Evolutionary conservation across 2,329 filamentous ascomycete genomes (phyloP).

Genomic region (Juglanconis sp.): DNA sequence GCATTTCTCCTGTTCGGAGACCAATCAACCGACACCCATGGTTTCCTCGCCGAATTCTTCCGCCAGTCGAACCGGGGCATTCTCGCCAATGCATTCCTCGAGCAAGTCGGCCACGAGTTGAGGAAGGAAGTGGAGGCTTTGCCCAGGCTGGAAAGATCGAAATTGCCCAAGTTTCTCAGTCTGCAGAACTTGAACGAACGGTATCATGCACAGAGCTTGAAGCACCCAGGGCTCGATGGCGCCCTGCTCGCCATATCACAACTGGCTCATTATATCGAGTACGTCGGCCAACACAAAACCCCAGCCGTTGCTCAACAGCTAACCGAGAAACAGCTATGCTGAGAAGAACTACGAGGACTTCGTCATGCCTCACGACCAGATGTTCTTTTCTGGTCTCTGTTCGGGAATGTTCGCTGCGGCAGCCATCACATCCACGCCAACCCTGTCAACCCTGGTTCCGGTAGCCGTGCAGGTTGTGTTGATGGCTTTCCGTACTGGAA

Average conservation of each 20-base stretch:
- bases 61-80: slow-evolving; percentile 43
- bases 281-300: slow-evolving; percentile 28
- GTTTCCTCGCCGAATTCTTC: slow-evolving; percentile 55
- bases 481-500: slow-evolving; percentile 63
- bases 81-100: slow-evolving; percentile 60
- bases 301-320: neutral
- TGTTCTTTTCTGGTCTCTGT: slow-evolving; percentile 61
- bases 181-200: slow-evolving; percentile 63
- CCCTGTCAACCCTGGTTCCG: slow-evolving; percentile 58
- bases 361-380: slow-evolving; percentile 43
- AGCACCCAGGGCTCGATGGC: slow-evolving; percentile 62
- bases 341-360: slow-evolving; percentile 55
- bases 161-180: slow-evolving; percentile 60
- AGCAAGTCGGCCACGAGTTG: slow-evolving; percentile 54
- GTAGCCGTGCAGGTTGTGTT: slow-evolving; percentile 62
- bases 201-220: slow-evolving; percentile 56
- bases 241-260: slow-evolving; percentile 63
- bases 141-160: slow-evolving; percentile 52
- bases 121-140: slow-evolving; percentile 58
- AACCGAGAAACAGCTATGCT: slow-evolving; percentile 35
- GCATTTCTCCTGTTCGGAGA: slow-evolving; percentile 66
- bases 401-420: slow-evolving; percentile 68
- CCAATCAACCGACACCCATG: slow-evolving; percentile 66
- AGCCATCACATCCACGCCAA: slow-evolving; percentile 61
- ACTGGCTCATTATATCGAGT: slow-evolving; percentile 68